phyloP scores from a whole-genome alignment of 805 yeast species.

The Teunomyces aglyptinius region DNA sequence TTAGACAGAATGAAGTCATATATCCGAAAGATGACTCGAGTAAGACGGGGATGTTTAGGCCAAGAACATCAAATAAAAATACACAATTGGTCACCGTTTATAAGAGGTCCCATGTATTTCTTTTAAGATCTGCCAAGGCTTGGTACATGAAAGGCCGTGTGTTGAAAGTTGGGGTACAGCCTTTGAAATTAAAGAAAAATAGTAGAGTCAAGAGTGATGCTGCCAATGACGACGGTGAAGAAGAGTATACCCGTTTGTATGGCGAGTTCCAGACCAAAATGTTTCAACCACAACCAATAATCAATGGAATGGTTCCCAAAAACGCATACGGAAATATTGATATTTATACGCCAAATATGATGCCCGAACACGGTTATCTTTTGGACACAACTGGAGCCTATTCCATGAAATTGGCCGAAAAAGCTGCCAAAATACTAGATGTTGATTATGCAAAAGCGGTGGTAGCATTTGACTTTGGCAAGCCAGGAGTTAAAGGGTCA shows the following conservation, averaged over 20 bases:
- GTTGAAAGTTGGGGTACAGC: slow-evolving; percentile 66
- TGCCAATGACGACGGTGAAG: slow-evolving; percentile 43
- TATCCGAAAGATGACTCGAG: slow-evolving; percentile 55
- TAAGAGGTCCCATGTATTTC: slow-evolving; percentile 60
- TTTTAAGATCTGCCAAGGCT: slow-evolving; percentile 68
- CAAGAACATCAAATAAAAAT: slow-evolving; percentile 34
- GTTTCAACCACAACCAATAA: slow-evolving; percentile 64
- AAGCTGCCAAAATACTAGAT: slow-evolving; percentile 68
- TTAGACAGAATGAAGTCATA: slow-evolving; percentile 70
- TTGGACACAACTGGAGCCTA: slow-evolving; percentile 27
- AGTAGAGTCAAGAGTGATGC: slow-evolving; percentile 18
- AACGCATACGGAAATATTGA: slow-evolving; percentile 86
- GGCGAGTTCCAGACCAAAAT: slow-evolving; percentile 75
- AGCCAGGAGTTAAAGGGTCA: slow-evolving; percentile 22
- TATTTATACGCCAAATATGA: slow-evolving; percentile 71
- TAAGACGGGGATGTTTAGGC: slow-evolving; percentile 67
- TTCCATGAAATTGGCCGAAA: slow-evolving; percentile 50
- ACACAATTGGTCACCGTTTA: slow-evolving; percentile 55
- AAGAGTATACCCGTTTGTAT: slow-evolving; percentile 59
- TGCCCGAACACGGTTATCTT: slow-evolving; percentile 75
- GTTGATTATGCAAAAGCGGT: slow-evolving; percentile 88
- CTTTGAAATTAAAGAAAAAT: slow-evolving; percentile 49
- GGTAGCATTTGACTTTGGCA: slow-evolving; percentile 73
- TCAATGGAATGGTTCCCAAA: slow-evolving; percentile 66
- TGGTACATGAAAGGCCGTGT: slow-evolving; percentile 86